phyloP scores from a whole-genome alignment of 257 asterid genomes.

The Penstemon newberryi region DNA sequence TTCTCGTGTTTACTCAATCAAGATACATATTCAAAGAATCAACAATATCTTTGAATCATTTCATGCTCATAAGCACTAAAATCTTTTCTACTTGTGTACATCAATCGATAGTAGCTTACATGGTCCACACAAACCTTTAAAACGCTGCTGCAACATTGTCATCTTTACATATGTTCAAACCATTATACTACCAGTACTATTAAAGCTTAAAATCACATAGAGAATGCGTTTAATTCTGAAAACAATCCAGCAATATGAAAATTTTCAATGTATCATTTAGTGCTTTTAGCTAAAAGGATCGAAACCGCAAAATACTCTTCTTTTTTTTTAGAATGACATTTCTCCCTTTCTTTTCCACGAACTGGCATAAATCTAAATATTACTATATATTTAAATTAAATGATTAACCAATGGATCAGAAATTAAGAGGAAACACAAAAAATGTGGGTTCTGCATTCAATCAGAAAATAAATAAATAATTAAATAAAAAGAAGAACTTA shows the following conservation, averaged over 20 bases:
- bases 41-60: too few relatives aligned
- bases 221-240: not conserved
- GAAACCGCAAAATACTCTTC: conserved; percentile 18
- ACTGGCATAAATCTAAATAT: not conserved
- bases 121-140: not conserved
- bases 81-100: not conserved
- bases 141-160: not conserved
- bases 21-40: not conserved
- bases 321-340: conserved; percentile 9
- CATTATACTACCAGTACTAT: not conserved
- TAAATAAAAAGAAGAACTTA: conserved; percentile 19
- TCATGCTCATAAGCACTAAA: not conserved
- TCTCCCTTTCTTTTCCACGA: conserved; percentile 6
- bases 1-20: not conserved
- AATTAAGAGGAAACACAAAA: conserved; percentile 5
- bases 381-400: not conserved
- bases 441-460: conserved; percentile 13
- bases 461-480: not conserved
- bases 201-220: not conserved
- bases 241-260: not conserved
- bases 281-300: conserved; percentile 5
- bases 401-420: not conserved
- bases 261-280: not conserved
- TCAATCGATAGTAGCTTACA: not conserved
- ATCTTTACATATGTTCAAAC: conserved; percentile 2